A percentile compares a stretch with the other conserved stretches of the same genome.
phyloP scores from a whole-genome alignment of 1,284 basidiomycete genomes.

The Ceratobasidium sp. region DNA sequence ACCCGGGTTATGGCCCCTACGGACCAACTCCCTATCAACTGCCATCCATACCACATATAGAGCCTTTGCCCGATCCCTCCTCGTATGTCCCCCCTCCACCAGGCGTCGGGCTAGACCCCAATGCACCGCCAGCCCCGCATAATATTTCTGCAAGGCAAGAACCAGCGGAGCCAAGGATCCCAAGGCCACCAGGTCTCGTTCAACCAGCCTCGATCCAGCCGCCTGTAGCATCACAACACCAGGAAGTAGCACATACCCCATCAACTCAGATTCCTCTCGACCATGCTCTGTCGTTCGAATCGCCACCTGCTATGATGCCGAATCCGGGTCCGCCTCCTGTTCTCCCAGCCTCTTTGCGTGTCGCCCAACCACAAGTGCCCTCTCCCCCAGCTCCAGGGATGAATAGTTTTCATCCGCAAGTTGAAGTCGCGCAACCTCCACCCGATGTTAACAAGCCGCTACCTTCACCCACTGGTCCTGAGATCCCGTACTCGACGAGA shows the following conservation, averaged over 20 bases:
- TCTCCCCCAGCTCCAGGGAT: not conserved
- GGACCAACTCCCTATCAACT: slow-evolving; percentile 2
- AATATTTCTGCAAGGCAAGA: not conserved
- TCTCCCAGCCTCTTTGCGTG: slow-evolving; percentile 20
- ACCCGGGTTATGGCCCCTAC: not conserved
- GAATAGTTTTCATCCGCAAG: not conserved
- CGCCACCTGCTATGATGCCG: too few species aligned
- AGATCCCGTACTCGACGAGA: slow-evolving; percentile 27
- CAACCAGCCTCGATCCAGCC: not conserved
- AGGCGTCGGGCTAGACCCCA: not conserved
- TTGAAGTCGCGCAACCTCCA: not conserved
- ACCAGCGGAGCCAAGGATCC: not conserved
- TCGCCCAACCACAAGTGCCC: slow-evolving; percentile 9
- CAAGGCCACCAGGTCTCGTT: not conserved
- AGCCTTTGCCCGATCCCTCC: slow-evolving; percentile 6
- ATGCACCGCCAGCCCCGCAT: not conserved
- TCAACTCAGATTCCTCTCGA: not conserved
- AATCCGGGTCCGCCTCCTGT: not conserved
- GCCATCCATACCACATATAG: not conserved
- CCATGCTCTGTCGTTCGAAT: too few species aligned
- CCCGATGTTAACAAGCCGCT: not conserved
- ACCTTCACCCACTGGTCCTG: not conserved
- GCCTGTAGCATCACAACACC: too few species aligned
- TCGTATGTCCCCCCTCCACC: slow-evolving; percentile 3
- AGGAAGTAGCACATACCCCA: too few species aligned